Base-by-base conservation (phyloP, 352 stramenopile species). In the Phytophthora fragariae region DNA sequence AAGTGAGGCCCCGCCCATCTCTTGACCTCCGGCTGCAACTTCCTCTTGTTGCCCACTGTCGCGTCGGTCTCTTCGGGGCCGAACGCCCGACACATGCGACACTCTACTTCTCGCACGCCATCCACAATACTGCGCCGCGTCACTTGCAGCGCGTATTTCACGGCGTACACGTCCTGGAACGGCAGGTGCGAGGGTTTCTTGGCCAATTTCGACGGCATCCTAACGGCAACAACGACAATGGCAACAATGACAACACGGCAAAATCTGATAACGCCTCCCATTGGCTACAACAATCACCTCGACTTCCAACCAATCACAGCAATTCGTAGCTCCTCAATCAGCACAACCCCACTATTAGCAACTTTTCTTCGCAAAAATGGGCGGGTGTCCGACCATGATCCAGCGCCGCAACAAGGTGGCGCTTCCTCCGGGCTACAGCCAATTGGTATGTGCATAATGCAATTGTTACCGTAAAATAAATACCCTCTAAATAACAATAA, bases 341-440 rank as follows among this genome's bases (percentile, higher is more conserved):
- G 11, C 24, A 57, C 50, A 35, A 57, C 50, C 50, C 21, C 50
- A 37, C 24, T 21, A 57, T 19, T 19, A 15, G n/a, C n/a, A 50
- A 19, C n/a, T 49, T 21, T 57, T 35, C 27, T 33, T 12, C 19
- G n/a, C n/a, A 53, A n/a, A n/a, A n/a, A 80, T 78, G 74, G 84
- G 85, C 70, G 81, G 84, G 44, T 81, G 77, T 70, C 75, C 82
- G 57, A 93, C 85, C 19, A 92, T 84, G 72, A 65, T 78, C 68
- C 83, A 92, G 77, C 75, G 79, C 31, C 85, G 86, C 52, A 88
- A 87, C 58, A 97, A 98, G 73, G 85, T 96, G 56, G 83, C 84
- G 57, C 74, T 98, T 19, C 80, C 87, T 27, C 92, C 91, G 37
- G 96, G 97, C 31, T 99, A 98, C 81, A 98, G 93, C 55, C 87